phyloP scores from a whole-genome alignment of 352 stramenopile genomes.

The Phytophthora idaei region DNA sequence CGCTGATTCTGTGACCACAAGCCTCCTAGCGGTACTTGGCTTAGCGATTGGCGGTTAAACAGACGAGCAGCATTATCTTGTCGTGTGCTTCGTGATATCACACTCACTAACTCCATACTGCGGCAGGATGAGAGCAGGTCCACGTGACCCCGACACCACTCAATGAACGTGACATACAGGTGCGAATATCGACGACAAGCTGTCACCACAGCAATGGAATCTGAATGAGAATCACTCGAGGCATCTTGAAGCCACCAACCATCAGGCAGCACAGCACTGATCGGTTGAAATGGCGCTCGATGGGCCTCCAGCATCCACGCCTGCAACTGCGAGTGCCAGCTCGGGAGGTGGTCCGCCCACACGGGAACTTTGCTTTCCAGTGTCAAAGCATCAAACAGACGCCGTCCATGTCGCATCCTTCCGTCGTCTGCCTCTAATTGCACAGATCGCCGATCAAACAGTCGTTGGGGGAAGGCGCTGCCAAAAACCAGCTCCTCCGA shows the following conservation, averaged over 20 bases:
- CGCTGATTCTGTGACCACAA: slow-evolving; percentile 12
- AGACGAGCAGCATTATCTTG: slow-evolving; percentile 17
- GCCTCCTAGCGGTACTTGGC: slow-evolving; percentile 13
- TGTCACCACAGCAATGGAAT: not conserved
- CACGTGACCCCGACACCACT: slow-evolving; percentile 40
- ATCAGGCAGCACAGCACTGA: slow-evolving; percentile 23
- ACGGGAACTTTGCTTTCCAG: slow-evolving; percentile 32
- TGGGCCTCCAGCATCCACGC: slow-evolving; percentile 48
- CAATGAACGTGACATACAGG: slow-evolving; percentile 45
- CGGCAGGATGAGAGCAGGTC: slow-evolving; percentile 42
- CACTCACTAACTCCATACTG: slow-evolving; percentile 42
- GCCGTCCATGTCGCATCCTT: not conserved
- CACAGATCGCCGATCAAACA: slow-evolving; percentile 21
- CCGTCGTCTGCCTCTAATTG: slow-evolving; percentile 4
- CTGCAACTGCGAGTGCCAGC: slow-evolving; percentile 45
- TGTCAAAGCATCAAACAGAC: slow-evolving; percentile 38
- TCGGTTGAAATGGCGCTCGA: slow-evolving; percentile 34
- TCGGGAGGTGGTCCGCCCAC: slow-evolving; percentile 51
- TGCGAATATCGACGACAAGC: slow-evolving; percentile 41
- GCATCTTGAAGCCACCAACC: slow-evolving; percentile 7
- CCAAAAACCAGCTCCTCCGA: slow-evolving; percentile 24
- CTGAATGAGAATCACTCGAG: not conserved
- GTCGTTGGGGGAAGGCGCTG: slow-evolving; percentile 30
- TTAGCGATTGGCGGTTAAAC: slow-evolving; percentile 34
- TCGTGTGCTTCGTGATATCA: slow-evolving; percentile 32